Evolutionary conservation across 2,329 filamentous ascomycete genomes (phyloP).

Genomic region (Rhynchosporium graminicola): DNA sequence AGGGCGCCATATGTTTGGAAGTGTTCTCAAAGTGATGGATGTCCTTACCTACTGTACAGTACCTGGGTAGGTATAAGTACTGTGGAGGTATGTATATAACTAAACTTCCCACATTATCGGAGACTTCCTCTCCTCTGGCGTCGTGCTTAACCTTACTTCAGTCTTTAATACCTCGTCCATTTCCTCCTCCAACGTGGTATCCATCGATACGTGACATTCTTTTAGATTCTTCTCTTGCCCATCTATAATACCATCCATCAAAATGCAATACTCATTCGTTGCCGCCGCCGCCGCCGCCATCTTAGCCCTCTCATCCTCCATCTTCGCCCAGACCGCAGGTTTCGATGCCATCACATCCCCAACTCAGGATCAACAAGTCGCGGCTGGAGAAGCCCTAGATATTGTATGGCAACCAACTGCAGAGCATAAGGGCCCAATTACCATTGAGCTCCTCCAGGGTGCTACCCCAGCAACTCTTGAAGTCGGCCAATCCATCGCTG

Average conservation of each 20-base stretch:
- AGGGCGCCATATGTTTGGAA: constrained; percentile 1
- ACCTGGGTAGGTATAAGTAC: no score
- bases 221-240: constrained; percentile 26
- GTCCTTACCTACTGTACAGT: not conserved
- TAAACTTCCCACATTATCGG: constrained; percentile 9
- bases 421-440: constrained; percentile 46
- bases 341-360: constrained; percentile 58
- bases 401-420: constrained; percentile 52
- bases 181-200: constrained; percentile 29
- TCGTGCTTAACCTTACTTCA: constrained; percentile 12
- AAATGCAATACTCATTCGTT: constrained; percentile 37
- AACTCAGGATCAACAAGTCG: constrained; percentile 45
- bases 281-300: constrained; percentile 28
- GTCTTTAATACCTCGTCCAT: constrained; percentile 6
- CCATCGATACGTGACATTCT: constrained; percentile 37
- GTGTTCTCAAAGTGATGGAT: not conserved
- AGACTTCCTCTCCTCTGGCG: not conserved
- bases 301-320: constrained; percentile 34
- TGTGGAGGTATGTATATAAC: not conserved
- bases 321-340: constrained; percentile 54
- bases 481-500: constrained; percentile 46
- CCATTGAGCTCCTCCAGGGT: constrained; percentile 58
- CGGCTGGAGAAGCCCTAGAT: constrained; percentile 51
- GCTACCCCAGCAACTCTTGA: constrained; percentile 47
- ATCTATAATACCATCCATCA: constrained; percentile 23